These are phyloP conservation scores for Globisporangium sylvaticum DNA, from an alignment of 352 stramenopile genomes.

Conservation along the genomic window DNA sequence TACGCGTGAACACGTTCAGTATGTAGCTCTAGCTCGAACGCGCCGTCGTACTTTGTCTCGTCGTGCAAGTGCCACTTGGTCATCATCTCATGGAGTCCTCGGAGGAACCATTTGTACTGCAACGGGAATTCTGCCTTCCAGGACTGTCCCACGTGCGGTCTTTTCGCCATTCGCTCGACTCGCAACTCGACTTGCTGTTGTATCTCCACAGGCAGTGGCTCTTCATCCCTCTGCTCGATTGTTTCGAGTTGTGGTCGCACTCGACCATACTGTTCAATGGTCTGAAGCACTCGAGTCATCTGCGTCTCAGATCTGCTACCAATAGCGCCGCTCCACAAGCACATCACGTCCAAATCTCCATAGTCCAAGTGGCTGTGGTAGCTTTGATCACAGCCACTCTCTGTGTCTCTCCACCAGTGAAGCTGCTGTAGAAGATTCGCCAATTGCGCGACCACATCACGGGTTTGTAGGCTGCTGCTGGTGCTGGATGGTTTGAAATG, in stretches of 20 bases:
- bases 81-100: neutral
- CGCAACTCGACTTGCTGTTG: neutral
- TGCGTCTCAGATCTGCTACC: neutral
- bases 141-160: neutral
- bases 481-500: neutral
- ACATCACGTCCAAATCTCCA: neutral
- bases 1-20: neutral
- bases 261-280: neutral
- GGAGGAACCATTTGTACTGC: neutral
- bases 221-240: neutral
- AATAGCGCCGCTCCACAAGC: neutral
- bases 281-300: neutral
- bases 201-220: neutral
- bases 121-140: constrained; percentile 1
- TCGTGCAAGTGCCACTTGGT: constrained; percentile 2
- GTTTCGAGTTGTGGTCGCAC: neutral
- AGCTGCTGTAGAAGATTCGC: constrained; percentile 1
- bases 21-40: constrained; percentile 4
- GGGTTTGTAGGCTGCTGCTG: neutral
- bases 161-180: neutral
- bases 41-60: constrained; percentile 7
- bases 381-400: neutral
- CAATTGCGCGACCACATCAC: neutral
- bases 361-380: neutral
- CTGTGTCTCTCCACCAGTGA: constrained; percentile 5